Evolutionary conservation across 2,329 filamentous ascomycete genomes (phyloP), one percentile per base, ranked within the genome.

Genomic region (Colletotrichum magnum): DNA sequence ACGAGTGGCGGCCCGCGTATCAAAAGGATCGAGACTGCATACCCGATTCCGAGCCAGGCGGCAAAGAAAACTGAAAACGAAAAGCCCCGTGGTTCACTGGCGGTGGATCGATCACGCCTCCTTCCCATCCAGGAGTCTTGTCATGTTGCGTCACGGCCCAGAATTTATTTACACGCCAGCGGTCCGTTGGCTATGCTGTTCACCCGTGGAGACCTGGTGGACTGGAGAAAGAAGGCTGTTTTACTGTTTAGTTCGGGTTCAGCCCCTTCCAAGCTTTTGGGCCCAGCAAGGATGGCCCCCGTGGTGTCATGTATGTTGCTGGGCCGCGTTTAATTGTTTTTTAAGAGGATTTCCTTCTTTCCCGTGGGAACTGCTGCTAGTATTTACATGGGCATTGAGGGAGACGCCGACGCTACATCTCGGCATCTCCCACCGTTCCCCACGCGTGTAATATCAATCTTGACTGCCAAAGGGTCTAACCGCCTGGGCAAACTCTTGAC

Each of bases 91-190:
- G 36, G 48, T 51, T 12, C 15, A 10, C 18, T 9, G 24, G 48
- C 18, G 52, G 52, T 54, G 52, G 52, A 53, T 54, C 28, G 47
- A 50, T 50, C n/a, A 5, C 47, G 13, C 7, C 16, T 9, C 45
- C 12, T 5, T 50, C 47, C 5, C 12, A 6, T 21, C 21, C n/a
- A 18, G 24, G 24, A 9, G 15, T 61, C 10, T 21, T 51, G 58
- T 32, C 50, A 54, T 53, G 39, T 45, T 62, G 59, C 59, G 59
- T 62, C 59, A 62, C 59, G 54, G 59, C 59, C 59, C 50, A 62
- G 59, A 9, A 10, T 36, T 54, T 50, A 9, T 7, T 36, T 54
- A 62, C 59, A 62, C 59, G 50, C 50, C 50, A 62, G 50, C 58
- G 10, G 36, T 43, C 21, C 21, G 39, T 53, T 24, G 59, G 59